Percentiles rank a stretch among this genome's conserved stretches.
Evolutionary conservation across 441 rosid species (phyloP).

Genomic region (Gossypium davidsonii): DNA sequence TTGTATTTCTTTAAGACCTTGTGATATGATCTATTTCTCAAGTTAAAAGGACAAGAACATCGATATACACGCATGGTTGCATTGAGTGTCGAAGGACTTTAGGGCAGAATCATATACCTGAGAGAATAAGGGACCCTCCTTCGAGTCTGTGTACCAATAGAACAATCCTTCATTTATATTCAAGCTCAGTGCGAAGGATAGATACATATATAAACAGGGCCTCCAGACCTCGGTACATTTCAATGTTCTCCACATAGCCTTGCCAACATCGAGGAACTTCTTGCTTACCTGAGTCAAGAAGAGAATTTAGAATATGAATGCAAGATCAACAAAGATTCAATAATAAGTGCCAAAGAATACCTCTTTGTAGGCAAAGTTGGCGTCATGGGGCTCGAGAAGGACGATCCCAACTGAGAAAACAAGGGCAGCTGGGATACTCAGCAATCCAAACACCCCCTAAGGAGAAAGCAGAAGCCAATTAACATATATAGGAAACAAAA

Average conservation of each 20-base stretch:
- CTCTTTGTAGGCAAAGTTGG: conserved; percentile 57
- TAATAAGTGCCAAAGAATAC: conserved; percentile 20
- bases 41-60: not conserved
- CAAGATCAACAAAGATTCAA: conserved; percentile 10
- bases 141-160: conserved; percentile 86
- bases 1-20: not conserved
- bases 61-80: not conserved
- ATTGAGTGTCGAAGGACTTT: not conserved
- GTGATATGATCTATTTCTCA: not conserved
- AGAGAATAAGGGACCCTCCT: conserved; percentile 73
- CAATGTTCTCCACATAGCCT: conserved; percentile 81
- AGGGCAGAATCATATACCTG: conserved; percentile 45
- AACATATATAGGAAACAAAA: not conserved
- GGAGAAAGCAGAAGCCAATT: conserved; percentile 11
- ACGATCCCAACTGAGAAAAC: conserved; percentile 54
- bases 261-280: conserved; percentile 66
- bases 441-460: conserved; percentile 85
- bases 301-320: conserved; percentile 11
- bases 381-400: conserved; percentile 51
- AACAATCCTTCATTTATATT: conserved; percentile 84
- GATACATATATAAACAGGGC: conserved; percentile 85
- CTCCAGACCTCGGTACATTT: conserved; percentile 79
- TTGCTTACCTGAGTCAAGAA: conserved; percentile 46
- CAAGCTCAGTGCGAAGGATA: conserved; percentile 68
- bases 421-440: conserved; percentile 69